Evolutionary conservation across 257 asterid species (phyloP).

Genomic region (Solanum dulcamara): DNA sequence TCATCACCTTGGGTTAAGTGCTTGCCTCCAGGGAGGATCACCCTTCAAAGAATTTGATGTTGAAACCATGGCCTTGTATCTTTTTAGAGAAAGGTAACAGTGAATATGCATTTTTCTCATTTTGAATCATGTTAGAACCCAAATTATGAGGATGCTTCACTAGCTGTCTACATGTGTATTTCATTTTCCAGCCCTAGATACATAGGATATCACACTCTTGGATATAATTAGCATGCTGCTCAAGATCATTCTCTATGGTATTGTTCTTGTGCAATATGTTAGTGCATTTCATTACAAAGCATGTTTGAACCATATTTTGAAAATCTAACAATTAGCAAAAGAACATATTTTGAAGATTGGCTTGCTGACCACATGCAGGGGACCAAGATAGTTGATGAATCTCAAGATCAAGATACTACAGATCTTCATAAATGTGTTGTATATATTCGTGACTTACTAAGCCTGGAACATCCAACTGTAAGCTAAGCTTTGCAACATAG

Average conservation of each 20-base stretch:
- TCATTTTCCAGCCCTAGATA: neutral
- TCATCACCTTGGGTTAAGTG: neutral
- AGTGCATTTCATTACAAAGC: neutral
- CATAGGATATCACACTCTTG: neutral
- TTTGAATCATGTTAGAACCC: neutral
- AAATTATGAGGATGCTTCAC: neutral
- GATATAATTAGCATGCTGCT: neutral
- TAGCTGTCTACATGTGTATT: neutral
- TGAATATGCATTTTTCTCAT: neutral
- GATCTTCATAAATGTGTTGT: constrained; percentile 82
- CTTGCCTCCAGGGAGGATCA: neutral
- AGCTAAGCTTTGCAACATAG: constrained; percentile 4
- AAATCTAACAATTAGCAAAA: neutral
- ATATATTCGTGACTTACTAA: constrained; percentile 38
- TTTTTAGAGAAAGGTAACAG: neutral
- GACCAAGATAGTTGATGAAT: constrained; percentile 55
- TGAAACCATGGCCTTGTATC: neutral
- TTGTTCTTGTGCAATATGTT: neutral
- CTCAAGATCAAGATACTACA: constrained; percentile 84
- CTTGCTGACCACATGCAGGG: constrained; percentile 49
- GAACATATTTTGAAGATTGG: constrained; percentile 1
- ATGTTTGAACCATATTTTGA: neutral
- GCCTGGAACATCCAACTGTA: constrained; percentile 43
- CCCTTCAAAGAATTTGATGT: neutral
- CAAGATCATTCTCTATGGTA: neutral